phyloP scores from a whole-genome alignment of 2,329 filamentous ascomycete genomes.

The Colletotrichum gloeosporioides region DNA sequence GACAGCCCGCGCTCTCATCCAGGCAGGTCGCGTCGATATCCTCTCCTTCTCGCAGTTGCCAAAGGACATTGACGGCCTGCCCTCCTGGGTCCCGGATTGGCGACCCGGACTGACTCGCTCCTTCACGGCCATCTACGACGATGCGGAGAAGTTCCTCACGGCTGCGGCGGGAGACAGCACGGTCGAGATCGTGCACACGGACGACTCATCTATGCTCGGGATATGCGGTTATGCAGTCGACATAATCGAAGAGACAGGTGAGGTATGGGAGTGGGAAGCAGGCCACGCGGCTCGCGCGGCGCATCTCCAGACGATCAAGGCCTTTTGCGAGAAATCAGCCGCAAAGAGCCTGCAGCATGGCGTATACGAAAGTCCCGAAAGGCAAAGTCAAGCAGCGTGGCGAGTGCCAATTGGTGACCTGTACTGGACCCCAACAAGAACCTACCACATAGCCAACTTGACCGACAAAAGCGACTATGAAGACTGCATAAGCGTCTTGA shows the following conservation, averaged over 20 bases:
- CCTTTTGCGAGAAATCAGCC: not conserved
- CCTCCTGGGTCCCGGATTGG: constrained; percentile 45
- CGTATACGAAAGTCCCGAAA: not conserved
- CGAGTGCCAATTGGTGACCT: constrained; percentile 9
- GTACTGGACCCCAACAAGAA: not conserved
- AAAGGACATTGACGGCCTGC: constrained; percentile 25
- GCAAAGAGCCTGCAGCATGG: not conserved
- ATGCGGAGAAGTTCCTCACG: not conserved
- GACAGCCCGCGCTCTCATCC: constrained; percentile 3
- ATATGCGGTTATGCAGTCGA: constrained; percentile 12
- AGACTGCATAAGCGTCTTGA: not conserved
- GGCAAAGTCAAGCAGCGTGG: constrained; percentile 13
- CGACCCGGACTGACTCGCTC: constrained; percentile 15
- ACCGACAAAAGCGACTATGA: not conserved
- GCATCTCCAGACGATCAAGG: not conserved
- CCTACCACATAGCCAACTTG: not conserved
- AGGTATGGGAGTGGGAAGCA: constrained; percentile 1
- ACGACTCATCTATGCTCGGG: not conserved
- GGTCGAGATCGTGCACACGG: not conserved
- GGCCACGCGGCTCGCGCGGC: not conserved
- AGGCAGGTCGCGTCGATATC: not conserved
- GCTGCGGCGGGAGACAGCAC: not conserved
- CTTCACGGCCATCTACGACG: not conserved
- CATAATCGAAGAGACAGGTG: constrained; percentile 5
- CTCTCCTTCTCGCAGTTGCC: constrained; percentile 13